Evolutionary conservation across 306 rosid species (phyloP).

Genomic region (Pyrus betulifolia): DNA sequence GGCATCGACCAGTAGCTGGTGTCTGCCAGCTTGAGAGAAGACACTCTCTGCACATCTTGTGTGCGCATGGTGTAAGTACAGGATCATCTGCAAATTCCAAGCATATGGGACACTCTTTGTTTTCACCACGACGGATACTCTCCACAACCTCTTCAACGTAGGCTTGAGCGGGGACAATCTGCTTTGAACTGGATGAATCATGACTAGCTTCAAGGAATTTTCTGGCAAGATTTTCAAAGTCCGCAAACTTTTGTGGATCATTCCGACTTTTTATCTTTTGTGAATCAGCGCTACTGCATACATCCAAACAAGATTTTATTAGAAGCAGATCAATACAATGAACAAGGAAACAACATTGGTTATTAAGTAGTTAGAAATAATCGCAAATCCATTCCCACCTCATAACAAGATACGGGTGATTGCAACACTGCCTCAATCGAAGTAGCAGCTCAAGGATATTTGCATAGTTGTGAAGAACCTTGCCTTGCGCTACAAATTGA

Average conservation of each 20-base stretch:
- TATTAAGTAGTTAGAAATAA: background rate
- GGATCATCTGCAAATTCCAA: conserved; percentile 90
- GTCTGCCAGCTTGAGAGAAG: conserved; percentile 60
- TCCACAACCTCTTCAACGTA: conserved; percentile 64
- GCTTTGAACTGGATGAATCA: conserved; percentile 22
- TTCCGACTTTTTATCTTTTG: conserved; percentile 6
- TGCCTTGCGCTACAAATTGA: conserved; percentile 74
- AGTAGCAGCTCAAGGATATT: conserved; percentile 75
- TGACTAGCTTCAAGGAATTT: conserved; percentile 35
- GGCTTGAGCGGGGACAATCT: conserved; percentile 35
- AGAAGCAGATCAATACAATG: conserved; percentile 11
- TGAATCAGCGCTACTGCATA: conserved; percentile 22
- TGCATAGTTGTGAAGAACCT: conserved; percentile 70
- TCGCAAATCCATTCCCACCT: conserved; percentile 32
- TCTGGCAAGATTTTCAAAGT: conserved; percentile 51
- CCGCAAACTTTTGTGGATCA: conserved; percentile 40
- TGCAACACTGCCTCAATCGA: conserved; percentile 84
- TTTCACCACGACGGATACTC: conserved; percentile 47
- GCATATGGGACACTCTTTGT: conserved; percentile 65
- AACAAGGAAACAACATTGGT: background rate
- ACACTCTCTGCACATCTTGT: conserved; percentile 83
- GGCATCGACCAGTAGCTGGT: conserved; percentile 52
- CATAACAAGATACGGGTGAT: conserved; percentile 78
- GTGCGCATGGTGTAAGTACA: conserved; percentile 83
- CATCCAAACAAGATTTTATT: conserved; percentile 3